Conservation (phyloP, 345 rosid genomes). For the Salix dunnii region DNA sequence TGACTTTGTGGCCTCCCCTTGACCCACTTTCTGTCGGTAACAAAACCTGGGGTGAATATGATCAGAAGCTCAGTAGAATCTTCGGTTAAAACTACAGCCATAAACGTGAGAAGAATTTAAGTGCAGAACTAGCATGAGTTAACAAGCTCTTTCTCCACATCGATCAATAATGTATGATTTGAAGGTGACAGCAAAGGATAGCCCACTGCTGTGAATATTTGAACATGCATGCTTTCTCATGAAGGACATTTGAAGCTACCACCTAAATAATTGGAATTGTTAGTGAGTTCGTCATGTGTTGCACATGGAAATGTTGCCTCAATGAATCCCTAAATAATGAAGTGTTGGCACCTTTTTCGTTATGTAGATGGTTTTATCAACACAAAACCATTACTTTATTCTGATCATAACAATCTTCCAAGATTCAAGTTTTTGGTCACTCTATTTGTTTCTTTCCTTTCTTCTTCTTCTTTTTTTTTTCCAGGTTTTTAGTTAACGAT, state of each 20-base stretch:
- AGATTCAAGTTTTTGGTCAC: not conserved
- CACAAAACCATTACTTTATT: not conserved
- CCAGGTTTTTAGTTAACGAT: too few relatives aligned
- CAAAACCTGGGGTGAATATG: not conserved
- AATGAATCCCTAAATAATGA: not conserved
- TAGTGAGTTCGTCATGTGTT: not conserved
- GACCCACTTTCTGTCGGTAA: conserved; percentile 4
- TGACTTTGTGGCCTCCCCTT: conserved; percentile 1
- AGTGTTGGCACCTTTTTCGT: not conserved
- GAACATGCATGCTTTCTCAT: not conserved
- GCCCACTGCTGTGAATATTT: not conserved
- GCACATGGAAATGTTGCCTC: conserved; percentile 3
- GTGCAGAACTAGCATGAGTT: not conserved
- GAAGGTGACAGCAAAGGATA: not conserved
- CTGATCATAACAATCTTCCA: too few relatives aligned
- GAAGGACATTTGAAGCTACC: not conserved
- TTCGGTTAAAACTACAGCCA: not conserved
- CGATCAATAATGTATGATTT: not conserved
- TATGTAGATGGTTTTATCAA: not conserved
- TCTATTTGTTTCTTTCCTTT: too few relatives aligned
- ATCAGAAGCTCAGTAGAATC: too few relatives aligned
- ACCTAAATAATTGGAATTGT: not conserved
- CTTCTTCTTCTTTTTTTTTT: too few relatives aligned
- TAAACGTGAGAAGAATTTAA: not conserved
- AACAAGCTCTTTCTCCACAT: not conserved